Evolutionary conservation across 2,329 filamentous ascomycete species (phyloP).

Genomic region (Talaromyces funiculosus): DNA sequence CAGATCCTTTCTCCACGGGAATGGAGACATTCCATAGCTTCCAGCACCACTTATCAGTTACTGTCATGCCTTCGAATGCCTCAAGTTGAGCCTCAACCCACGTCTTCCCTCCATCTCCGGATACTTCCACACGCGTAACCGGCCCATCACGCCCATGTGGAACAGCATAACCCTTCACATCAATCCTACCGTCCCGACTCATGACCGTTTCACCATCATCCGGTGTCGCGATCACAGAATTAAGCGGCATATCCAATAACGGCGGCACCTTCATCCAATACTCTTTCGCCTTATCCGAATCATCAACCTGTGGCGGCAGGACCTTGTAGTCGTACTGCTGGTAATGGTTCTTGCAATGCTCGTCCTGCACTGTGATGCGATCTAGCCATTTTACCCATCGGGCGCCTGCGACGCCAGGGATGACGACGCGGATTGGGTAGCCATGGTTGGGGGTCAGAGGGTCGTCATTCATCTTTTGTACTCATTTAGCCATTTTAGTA

Average conservation of each 20-base stretch:
- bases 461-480: constrained; percentile 44
- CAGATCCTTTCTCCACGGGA: constrained; percentile 30
- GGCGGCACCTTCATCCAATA: constrained; percentile 49
- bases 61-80: constrained; percentile 16
- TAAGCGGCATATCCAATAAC: constrained; percentile 53
- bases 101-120: constrained; percentile 43
- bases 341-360: constrained; percentile 52
- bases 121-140: constrained; percentile 50
- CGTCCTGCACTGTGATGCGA: constrained; percentile 46
- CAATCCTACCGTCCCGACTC: constrained; percentile 30
- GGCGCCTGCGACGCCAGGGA: constrained; percentile 50
- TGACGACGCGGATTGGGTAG: constrained; percentile 48
- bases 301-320: constrained; percentile 48
- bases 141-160: constrained; percentile 51
- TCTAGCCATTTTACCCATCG: constrained; percentile 55
- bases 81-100: constrained; percentile 47
- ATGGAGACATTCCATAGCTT: constrained; percentile 42
- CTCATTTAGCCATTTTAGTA: background rate
- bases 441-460: constrained; percentile 47
- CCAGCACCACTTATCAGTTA: constrained; percentile 50
- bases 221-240: constrained; percentile 50
- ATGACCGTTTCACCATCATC: constrained; percentile 39
- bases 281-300: constrained; percentile 44
- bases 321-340: constrained; percentile 57
- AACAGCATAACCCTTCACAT: constrained; percentile 52